Evolutionary conservation across 75 land plant species (phyloP).

Genomic region (Picea glauca): DNA sequence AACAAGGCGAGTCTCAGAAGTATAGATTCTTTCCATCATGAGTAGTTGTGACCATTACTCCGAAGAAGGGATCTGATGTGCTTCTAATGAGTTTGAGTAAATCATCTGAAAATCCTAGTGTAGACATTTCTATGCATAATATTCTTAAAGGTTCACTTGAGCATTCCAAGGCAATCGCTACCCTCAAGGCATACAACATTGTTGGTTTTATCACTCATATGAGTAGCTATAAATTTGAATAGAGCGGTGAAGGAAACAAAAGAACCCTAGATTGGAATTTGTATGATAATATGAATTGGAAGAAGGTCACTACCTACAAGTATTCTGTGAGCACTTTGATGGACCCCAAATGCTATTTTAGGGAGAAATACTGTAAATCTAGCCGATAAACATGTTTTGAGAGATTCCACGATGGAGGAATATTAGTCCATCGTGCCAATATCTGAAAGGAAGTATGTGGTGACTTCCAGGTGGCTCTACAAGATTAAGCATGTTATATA

Average conservation of each 20-base stretch:
- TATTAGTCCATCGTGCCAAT: too few species aligned
- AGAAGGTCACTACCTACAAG: too few species aligned
- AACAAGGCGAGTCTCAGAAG: conserved; percentile 10
- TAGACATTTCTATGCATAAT: conserved; percentile 21
- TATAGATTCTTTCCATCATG: conserved; percentile 42
- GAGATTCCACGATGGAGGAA: too few species aligned
- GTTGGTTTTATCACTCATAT: conserved; percentile 14
- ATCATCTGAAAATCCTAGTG: conserved; percentile 34
- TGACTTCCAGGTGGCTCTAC: too few species aligned
- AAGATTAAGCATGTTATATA: too few species aligned
- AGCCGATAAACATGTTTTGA: too few species aligned
- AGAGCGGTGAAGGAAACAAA: conserved; percentile 52
- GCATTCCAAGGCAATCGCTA: conserved; percentile 8
- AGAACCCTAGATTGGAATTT: conserved; percentile 21
- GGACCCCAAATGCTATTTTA: too few species aligned
- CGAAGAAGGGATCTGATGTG: conserved; percentile 39
- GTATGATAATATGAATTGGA: too few species aligned
- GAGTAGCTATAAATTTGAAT: conserved; percentile 52
- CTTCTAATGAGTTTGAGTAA: conserved; percentile 36
- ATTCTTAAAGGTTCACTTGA: conserved; percentile 23
- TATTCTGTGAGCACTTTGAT: too few species aligned
- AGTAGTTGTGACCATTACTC: conserved; percentile 37
- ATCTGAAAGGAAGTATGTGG: too few species aligned
- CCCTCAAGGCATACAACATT: conserved; percentile 23
- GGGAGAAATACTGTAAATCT: too few species aligned